Base-by-base conservation (phyloP, 1,284 basidiomycete genomes). In the Malassezia cuniculi region DNA sequence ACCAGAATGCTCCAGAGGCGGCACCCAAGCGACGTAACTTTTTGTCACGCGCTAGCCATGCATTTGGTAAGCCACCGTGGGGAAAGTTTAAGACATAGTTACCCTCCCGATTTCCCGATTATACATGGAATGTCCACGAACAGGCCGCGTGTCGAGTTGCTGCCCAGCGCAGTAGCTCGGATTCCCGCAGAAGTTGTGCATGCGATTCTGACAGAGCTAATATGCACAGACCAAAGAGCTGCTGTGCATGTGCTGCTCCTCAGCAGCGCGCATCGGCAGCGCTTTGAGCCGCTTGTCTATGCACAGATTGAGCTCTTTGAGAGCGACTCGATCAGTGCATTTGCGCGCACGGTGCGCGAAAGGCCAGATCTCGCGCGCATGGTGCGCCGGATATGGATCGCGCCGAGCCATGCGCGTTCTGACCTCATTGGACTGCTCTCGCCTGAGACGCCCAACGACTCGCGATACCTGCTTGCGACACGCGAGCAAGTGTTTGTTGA, bases 401-500 rank as follows among this genome's bases (percentile, higher is more conserved):
- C 58, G 6, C 62, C 62, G 4, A 34, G 47, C 15, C 30, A 41
- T 7, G 50, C 53, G 14, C 39, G 47, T 7, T 57, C 55, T 2
- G 62, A 65, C 35, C 43, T 65, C 6, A 49, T 63, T 36, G 41
- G 51, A 4, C 49, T 55, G 5, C 41, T 65, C 2, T 55, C 60
- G 4, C 55, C 54, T n/a, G 51, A 54, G 9, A 36, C 37, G 25
- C 47, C 48, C 29, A 42, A 46, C 37, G 48, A 53, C 30, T 40
- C 53, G 1, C 27, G n/a, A 1, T 51, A 52, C 31, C 39, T 54
- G 14, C 46, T 41, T 8, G 31, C 48, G n/a, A 48, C 52, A 49
- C 51, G 52, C 14, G 51, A 49, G 15, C 31, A 38, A 8, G 42
- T 53, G 3, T 53, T 52, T 25, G 22, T 19, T 3, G 45, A 54